Conservation (phyloP, 202 grass and related monocot species). For the Panicum virgatum region DNA sequence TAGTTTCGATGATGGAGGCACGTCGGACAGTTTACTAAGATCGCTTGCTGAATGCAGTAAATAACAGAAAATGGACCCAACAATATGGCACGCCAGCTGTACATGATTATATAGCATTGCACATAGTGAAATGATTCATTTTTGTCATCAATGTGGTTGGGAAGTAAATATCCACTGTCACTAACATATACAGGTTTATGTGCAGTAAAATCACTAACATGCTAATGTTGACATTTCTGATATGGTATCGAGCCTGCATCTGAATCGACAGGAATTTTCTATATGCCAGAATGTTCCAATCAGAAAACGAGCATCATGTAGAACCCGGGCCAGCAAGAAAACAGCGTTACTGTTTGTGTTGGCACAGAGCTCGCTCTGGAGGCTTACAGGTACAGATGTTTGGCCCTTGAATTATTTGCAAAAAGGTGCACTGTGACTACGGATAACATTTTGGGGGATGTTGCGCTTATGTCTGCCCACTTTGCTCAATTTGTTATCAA, state of each 20-base stretch:
- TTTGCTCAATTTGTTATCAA: slow-evolving; percentile 28
- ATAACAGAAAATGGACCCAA: not conserved
- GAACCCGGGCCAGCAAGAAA: not conserved
- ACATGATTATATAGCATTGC: not conserved
- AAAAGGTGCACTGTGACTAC: not conserved
- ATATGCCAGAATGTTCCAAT: slow-evolving; percentile 40
- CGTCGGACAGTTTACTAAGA: slow-evolving; percentile 40
- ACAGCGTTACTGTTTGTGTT: slow-evolving; percentile 15
- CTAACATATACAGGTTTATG: not conserved
- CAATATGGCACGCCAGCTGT: not conserved
- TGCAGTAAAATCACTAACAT: not conserved
- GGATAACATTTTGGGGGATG: slow-evolving; percentile 9
- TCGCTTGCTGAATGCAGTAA: slow-evolving; percentile 44
- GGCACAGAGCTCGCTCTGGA: not conserved
- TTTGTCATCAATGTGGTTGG: not conserved
- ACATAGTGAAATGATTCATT: slow-evolving; percentile 14
- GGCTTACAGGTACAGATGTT: slow-evolving; percentile 13
- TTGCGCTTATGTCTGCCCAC: not conserved
- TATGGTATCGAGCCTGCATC: slow-evolving; percentile 2
- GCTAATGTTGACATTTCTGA: not conserved
- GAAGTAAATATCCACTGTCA: not conserved
- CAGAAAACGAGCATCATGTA: slow-evolving; percentile 15
- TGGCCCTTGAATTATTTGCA: slow-evolving; percentile 18
- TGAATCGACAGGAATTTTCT: slow-evolving; percentile 15
- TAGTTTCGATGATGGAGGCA: slow-evolving; percentile 41